Base-by-base conservation (phyloP, 306 rosid species). In the Cucumis hystrix region DNA sequence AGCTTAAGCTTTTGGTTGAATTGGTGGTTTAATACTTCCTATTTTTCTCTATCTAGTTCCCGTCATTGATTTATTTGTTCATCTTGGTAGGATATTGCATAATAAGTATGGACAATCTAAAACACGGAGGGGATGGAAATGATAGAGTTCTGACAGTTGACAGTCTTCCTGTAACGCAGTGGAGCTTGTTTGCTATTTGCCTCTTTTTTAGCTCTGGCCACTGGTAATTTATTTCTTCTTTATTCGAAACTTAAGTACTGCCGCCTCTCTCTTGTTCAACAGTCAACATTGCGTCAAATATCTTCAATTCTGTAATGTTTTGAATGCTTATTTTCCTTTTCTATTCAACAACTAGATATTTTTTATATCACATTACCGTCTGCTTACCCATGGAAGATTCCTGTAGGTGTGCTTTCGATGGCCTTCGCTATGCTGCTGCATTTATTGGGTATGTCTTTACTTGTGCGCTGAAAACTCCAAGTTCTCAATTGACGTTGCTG, bases 361-460 rank as follows among this genome's bases (percentile, higher is more conserved):
- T 66, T 54, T 66, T 40, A 45, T 23, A 66, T 39, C 5, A 18
- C 12, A 70, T 45, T 15, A 70, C 75, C 21, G 39, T 47, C 75
- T 47, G 40, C 75, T 70, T 70, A 51, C 35, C 14, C 40, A 45
- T 60, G 41, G 18, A n/a, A 39, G 45, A 76, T 74, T 72, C 66
- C 82, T 79, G 78, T 86, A 95, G 98, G 98, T 95, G 98, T 82
- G 98, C 98, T 66, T 95, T 95, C 82, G 98, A 95, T 80, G 98
- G 98, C 79, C 96, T 95, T 71, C 96, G 91, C 68, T 95, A 95
- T 77, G 93, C 91, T 64, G 98, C 98, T 84, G 98, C 97, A 67
- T 92, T 95, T 88, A 86, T 90, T n/a, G 97, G 98, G 98, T 90
- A 80, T 82, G 81, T 86, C 74, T 40, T 75, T 13, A 37, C 55